Percentiles rank a stretch among this genome's conserved stretches.
Conservation (phyloP, 495 filamentous ascomycete species). For the Eremomyces bilateralis region DNA sequence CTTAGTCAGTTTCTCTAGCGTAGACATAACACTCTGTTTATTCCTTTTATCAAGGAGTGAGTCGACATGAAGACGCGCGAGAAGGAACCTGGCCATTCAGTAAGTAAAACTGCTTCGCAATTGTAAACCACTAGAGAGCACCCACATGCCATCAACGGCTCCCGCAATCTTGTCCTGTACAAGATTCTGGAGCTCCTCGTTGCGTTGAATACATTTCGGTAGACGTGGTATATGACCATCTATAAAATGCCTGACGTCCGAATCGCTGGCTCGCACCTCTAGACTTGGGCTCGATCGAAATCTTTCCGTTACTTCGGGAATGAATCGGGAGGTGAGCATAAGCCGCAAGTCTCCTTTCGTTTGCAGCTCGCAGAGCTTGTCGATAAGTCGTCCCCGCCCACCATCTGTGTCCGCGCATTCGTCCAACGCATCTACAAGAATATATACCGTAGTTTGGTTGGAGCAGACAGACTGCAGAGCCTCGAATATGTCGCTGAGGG, state of each 20-base stretch:
- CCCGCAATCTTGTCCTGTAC: conserved; percentile 15
- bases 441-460: conserved; percentile 15
- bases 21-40: conserved; percentile 13
- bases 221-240: conserved; percentile 10
- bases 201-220: conserved; percentile 6
- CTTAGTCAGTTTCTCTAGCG: conserved; percentile 18
- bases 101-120: background rate
- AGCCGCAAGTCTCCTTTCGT: conserved; percentile 9
- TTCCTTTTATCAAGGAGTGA: conserved; percentile 20
- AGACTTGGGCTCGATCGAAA: conserved; percentile 11
- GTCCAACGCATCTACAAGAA: conserved; percentile 28
- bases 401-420: conserved; percentile 16
- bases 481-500: conserved; percentile 11
- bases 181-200: conserved; percentile 13
- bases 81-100: conserved; percentile 24
- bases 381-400: conserved; percentile 7
- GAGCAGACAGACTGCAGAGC: conserved; percentile 9
- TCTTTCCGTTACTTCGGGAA: conserved; percentile 15
- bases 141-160: conserved; percentile 23
- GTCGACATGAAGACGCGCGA: conserved; percentile 29
- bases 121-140: conserved; percentile 1
- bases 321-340: conserved; percentile 22
- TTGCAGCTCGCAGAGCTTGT: conserved; percentile 14
- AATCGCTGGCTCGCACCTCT: conserved; percentile 20
- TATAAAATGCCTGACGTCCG: conserved; percentile 20